These are phyloP conservation scores for Wallacemonas sp. DNA, from an alignment of 208 protist species.

Conservation along the genomic window DNA sequence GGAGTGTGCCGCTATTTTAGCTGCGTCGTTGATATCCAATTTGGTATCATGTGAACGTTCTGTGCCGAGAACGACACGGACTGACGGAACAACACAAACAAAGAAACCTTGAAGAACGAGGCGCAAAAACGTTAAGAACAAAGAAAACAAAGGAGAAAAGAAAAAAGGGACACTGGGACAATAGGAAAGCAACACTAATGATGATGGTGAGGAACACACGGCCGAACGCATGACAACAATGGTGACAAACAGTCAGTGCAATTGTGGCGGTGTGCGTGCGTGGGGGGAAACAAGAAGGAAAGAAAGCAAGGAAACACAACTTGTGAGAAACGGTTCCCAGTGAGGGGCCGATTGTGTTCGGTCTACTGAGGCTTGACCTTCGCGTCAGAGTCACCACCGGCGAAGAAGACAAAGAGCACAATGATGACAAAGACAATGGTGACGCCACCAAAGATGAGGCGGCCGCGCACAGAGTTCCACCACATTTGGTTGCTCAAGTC, in stretches of 20 bases:
- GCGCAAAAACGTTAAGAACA: too few species aligned
- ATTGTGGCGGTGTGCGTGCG: too few species aligned
- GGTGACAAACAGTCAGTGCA: background rate
- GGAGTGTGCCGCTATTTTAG: too few species aligned
- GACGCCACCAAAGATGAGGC: conserved; percentile 66
- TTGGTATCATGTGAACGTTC: too few species aligned
- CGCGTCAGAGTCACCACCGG: conserved; percentile 16
- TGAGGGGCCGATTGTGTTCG: too few species aligned
- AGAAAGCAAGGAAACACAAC: conserved; percentile 14
- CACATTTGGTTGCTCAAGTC: conserved; percentile 85
- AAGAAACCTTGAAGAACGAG: too few species aligned
- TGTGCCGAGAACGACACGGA: too few species aligned
- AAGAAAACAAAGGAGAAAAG: background rate
- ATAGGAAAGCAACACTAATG: background rate
- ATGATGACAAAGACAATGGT: conserved; percentile 69
- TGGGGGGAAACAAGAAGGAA: conserved; percentile 17
- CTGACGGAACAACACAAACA: too few species aligned
- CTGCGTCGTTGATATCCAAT: too few species aligned
- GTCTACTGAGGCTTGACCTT: conserved; percentile 8
- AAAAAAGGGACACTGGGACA: background rate
- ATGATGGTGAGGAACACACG: too few species aligned
- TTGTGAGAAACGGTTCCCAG: background rate
- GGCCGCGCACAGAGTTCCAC: conserved; percentile 86
- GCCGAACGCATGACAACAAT: background rate
- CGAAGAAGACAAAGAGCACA: conserved; percentile 81